These are phyloP conservation scores for Hemileccinum rubropunctum DNA, from an alignment of 768 basidiomycete species.

Conservation along the genomic window DNA sequence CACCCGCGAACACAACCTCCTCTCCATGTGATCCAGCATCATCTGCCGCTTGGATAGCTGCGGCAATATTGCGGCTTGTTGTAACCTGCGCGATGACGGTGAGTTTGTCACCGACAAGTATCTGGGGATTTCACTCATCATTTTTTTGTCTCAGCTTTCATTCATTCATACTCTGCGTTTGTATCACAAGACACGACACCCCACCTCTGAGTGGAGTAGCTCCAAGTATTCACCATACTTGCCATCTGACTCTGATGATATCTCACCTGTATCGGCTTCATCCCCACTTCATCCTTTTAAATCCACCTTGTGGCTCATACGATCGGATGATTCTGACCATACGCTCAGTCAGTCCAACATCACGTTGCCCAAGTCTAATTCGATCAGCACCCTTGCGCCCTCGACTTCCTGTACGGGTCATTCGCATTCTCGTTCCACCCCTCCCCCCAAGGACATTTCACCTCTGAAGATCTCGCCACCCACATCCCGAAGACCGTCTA, in stretches of 20 bases:
- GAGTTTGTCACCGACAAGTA: constrained; percentile 27
- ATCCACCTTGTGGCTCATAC: constrained; percentile 11
- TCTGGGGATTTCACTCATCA: constrained; percentile 4
- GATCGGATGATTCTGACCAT: constrained; percentile 19
- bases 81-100: constrained; percentile 55
- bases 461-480: constrained; percentile 16
- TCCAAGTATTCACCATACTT: constrained; percentile 16
- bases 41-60: constrained; percentile 55
- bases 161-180: constrained; percentile 20
- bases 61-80: constrained; percentile 50
- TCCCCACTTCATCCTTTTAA: constrained; percentile 12
- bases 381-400: constrained; percentile 26
- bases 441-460: constrained; percentile 9
- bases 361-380: constrained; percentile 26
- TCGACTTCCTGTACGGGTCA: constrained; percentile 25
- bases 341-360: constrained; percentile 18
- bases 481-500: constrained; percentile 14
- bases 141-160: constrained; percentile 15
- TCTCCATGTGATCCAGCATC: constrained; percentile 14
- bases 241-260: constrained; percentile 20
- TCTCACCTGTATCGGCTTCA: constrained; percentile 16
- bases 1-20: constrained; percentile 20
- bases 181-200: constrained; percentile 20
- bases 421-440: constrained; percentile 18
- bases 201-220: constrained; percentile 4